Conservation (phyloP, 164 flowering plant genomes). For the Macadamia integrifolia region DNA sequence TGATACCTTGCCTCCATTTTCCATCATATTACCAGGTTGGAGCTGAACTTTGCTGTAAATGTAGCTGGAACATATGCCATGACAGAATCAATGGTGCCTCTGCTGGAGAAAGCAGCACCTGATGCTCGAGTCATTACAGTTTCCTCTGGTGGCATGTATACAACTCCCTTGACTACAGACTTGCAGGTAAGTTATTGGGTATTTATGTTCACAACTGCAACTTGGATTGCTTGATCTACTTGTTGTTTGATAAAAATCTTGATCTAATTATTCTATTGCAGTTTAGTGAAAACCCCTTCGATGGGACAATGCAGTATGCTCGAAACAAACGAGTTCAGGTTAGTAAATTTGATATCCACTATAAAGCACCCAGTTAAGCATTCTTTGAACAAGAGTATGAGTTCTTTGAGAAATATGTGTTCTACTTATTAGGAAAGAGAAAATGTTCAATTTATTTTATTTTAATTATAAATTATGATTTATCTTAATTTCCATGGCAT, state of each 20-base stretch:
- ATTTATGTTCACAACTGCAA: background rate
- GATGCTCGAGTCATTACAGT: conserved; percentile 93
- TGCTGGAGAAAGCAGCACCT: conserved; percentile 81
- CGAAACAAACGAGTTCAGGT: conserved; percentile 96
- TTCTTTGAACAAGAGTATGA: background rate
- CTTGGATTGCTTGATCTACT: too few species aligned
- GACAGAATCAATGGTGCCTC: conserved; percentile 77
- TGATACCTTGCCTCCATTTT: conserved; percentile 12
- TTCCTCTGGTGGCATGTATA: conserved; percentile 94
- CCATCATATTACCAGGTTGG: conserved; percentile 41
- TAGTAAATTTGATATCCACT: conserved; percentile 7
- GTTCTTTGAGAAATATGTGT: background rate
- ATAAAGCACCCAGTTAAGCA: background rate
- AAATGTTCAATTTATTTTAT: too few species aligned
- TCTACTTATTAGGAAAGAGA: background rate
- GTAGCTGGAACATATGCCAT: conserved; percentile 74
- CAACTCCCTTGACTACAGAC: conserved; percentile 62
- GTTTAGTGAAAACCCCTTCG: conserved; percentile 54
- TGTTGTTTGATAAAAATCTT: too few species aligned
- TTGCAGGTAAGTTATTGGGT: conserved; percentile 47
- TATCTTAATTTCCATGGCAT: too few species aligned
- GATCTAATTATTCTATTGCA: conserved; percentile 23
- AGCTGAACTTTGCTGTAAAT: conserved; percentile 84
- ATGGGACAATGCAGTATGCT: conserved; percentile 76
- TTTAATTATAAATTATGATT: too few species aligned